A percentile compares a stretch with the other conserved stretches of the same genome.
Conservation (phyloP, 768 basidiomycete genomes). For the Butyriboletus loyo region DNA sequence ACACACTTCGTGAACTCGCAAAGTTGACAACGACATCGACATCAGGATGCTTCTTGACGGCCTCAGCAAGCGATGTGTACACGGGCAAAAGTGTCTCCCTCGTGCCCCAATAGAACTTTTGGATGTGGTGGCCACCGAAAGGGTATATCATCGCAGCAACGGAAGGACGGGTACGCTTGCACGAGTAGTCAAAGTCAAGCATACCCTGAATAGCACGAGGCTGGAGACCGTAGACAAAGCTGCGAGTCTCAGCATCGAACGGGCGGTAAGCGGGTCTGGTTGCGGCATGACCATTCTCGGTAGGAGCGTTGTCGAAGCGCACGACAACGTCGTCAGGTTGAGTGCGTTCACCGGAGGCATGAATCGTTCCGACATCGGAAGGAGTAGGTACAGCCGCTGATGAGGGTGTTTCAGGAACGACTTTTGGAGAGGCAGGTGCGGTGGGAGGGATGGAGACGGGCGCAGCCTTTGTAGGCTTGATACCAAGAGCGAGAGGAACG, state of each 20-base stretch:
- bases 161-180: slow-evolving; percentile 84
- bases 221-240: slow-evolving; percentile 97
- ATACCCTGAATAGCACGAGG: slow-evolving; percentile 98
- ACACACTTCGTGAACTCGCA: slow-evolving; percentile 89
- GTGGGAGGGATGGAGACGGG: slow-evolving; percentile 42
- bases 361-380: slow-evolving; percentile 65
- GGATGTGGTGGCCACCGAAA: slow-evolving; percentile 99
- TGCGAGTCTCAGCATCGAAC: slow-evolving; percentile 91
- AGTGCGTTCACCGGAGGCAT: slow-evolving; percentile 73
- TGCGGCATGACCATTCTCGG: slow-evolving; percentile 32
- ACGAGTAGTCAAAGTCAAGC: slow-evolving; percentile 99
- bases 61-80: slow-evolving; percentile 89
- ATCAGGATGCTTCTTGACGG: slow-evolving; percentile 91
- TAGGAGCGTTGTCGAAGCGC: slow-evolving; percentile 59
- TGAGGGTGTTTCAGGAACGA: slow-evolving; percentile 25
- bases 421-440: slow-evolving; percentile 43
- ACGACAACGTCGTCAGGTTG: slow-evolving; percentile 90
- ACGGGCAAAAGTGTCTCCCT: slow-evolving; percentile 98
- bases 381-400: slow-evolving; percentile 37
- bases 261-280: slow-evolving; percentile 81
- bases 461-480: slow-evolving; percentile 38
- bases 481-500: slow-evolving; percentile 94
- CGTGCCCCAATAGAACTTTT: slow-evolving; percentile 99
- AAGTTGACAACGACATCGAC: slow-evolving; percentile 99
- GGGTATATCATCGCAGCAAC: slow-evolving; percentile 99